Percentiles rank a stretch among this genome's conserved stretches.
These are phyloP conservation scores for Xylaria sp. DNA, from an alignment of 2,329 filamentous ascomycete species.

Conservation along the genomic window DNA sequence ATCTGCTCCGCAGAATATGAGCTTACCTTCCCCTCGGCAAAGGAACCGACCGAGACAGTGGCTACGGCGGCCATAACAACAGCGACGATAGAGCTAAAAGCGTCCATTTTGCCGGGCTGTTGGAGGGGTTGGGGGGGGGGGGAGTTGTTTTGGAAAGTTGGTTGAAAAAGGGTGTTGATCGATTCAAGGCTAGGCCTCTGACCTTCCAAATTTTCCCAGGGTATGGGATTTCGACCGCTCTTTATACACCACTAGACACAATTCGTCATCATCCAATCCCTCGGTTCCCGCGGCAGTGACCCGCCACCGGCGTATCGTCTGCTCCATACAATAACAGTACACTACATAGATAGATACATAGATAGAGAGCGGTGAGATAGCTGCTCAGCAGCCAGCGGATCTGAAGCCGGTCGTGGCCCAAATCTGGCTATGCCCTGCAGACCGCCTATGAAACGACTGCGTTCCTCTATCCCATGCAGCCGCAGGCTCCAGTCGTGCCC, in stretches of 20 bases:
- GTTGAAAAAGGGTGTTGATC: conserved; percentile 30
- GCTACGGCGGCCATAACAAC: conserved; percentile 34
- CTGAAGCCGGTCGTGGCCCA: conserved; percentile 6
- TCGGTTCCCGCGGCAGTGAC: conserved; percentile 9
- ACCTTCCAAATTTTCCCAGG: conserved; percentile 22
- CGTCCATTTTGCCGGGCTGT: conserved; percentile 37
- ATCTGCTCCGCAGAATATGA: not conserved
- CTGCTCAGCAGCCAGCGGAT: conserved; percentile 10
- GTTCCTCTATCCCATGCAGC: conserved; percentile 4
- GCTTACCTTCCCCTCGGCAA: conserved; percentile 38
- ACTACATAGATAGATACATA: conserved; percentile 5
- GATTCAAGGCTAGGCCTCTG: conserved; percentile 38
- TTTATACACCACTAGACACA: conserved; percentile 33
- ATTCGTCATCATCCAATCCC: conserved; percentile 11
- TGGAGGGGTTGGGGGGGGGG: conserved; percentile 6
- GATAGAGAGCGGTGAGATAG: conserved; percentile 28
- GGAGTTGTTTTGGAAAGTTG: conserved; percentile 26
- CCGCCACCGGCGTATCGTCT: not conserved
- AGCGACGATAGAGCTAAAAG: conserved; percentile 35
- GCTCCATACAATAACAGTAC: conserved; percentile 1
- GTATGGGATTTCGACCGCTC: conserved; percentile 32
- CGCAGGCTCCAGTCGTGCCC: not conserved
- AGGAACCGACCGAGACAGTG: conserved; percentile 36
- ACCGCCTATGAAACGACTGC: conserved; percentile 16
- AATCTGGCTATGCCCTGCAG: not conserved